A percentile compares a stretch with the other conserved stretches of the same genome.
phyloP scores from a whole-genome alignment of 202 grass and related monocot genomes.

The Setaria italica region DNA sequence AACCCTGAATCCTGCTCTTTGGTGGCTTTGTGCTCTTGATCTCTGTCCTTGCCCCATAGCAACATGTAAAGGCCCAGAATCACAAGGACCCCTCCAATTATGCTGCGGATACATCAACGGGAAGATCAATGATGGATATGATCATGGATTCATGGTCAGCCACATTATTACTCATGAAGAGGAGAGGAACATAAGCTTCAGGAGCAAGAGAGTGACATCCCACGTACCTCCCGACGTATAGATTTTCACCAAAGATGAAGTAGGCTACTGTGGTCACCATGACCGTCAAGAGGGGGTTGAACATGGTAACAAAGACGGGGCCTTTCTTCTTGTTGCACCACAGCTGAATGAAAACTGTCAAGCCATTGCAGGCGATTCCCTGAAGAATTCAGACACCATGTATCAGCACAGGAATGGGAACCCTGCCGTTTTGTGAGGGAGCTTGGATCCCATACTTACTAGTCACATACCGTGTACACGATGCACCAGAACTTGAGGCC shows the following conservation, averaged over 20 bases:
- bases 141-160: not conserved
- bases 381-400: not conserved
- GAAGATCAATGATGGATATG: not conserved
- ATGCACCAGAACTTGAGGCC: constrained; percentile 86
- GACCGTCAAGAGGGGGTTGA: constrained; percentile 71
- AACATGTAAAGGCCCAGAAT: constrained; percentile 74
- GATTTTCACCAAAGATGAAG: constrained; percentile 71
- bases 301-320: constrained; percentile 91
- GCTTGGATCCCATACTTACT: not conserved
- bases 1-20: constrained; percentile 16
- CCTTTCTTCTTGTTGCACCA: constrained; percentile 81
- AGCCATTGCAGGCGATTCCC: constrained; percentile 72
- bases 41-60: constrained; percentile 84
- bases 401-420: not conserved
- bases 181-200: not conserved
- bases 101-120: constrained; percentile 44
- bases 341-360: constrained; percentile 70
- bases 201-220: not conserved
- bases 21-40: constrained; percentile 40
- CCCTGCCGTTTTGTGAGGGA: not conserved
- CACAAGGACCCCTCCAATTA: constrained; percentile 73
- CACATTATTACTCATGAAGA: not conserved
- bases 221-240: constrained; percentile 67
- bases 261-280: constrained; percentile 73
- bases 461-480: constrained; percentile 59